phyloP scores from a whole-genome alignment of 192 early-diverging fungal genomes.

The Lobosporangium transversale region DNA sequence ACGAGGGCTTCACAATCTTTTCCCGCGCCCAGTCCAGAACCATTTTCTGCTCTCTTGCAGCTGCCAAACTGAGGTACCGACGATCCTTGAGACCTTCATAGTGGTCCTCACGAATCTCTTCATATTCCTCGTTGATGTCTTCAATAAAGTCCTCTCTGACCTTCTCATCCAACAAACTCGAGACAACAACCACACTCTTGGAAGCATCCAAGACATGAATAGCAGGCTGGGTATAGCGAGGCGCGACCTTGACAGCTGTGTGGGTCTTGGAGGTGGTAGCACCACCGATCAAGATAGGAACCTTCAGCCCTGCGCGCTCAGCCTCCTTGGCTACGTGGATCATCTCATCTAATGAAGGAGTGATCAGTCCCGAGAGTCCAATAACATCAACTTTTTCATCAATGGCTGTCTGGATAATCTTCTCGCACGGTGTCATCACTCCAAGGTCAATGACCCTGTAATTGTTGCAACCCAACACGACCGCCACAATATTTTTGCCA shows the following conservation, averaged over 20 bases:
- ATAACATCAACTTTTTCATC: constrained; percentile 91
- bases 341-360: constrained; percentile 97
- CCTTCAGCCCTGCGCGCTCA: constrained; percentile 82
- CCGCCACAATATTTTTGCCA: constrained; percentile 97
- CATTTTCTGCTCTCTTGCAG: constrained; percentile 71
- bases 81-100: constrained; percentile 92
- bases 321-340: constrained; percentile 95
- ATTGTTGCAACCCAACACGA: constrained; percentile 98
- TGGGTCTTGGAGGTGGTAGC: constrained; percentile 97
- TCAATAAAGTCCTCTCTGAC: constrained; percentile 86
- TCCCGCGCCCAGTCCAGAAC: constrained; percentile 80
- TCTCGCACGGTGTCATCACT: constrained; percentile 95
- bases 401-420: constrained; percentile 89
- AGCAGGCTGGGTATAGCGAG: constrained; percentile 82
- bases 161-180: constrained; percentile 83
- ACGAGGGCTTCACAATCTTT: constrained; percentile 80
- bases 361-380: constrained; percentile 94
- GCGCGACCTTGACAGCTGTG: constrained; percentile 96
- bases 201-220: constrained; percentile 94
- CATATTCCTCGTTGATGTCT: constrained; percentile 93
- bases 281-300: constrained; percentile 93
- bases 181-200: constrained; percentile 90
- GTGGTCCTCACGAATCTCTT: constrained; percentile 93
- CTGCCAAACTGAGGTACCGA: constrained; percentile 74
- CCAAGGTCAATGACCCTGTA: constrained; percentile 95